Conservation (phyloP, 2,329 filamentous ascomycete species). For the Fusarium sp. region DNA sequence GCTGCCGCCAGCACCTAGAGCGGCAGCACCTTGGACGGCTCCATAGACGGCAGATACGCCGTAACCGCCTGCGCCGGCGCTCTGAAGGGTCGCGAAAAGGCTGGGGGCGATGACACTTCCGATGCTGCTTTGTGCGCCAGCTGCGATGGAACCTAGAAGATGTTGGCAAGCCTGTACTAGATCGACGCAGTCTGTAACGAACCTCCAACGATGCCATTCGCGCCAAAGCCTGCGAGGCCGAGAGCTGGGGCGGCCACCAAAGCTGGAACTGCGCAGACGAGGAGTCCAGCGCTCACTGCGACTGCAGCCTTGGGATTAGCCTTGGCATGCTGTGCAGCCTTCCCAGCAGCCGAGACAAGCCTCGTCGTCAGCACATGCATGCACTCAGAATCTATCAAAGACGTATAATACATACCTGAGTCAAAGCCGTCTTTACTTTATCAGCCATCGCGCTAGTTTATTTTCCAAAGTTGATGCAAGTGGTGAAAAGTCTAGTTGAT, state of each 20-base stretch:
- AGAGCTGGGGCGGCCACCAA: conserved; percentile 21
- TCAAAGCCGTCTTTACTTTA: not conserved
- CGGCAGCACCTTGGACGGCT: conserved; percentile 13
- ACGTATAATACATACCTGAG: not conserved
- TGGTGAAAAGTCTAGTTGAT: not conserved
- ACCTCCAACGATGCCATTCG: conserved; percentile 32
- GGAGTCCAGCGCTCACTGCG: conserved; percentile 7
- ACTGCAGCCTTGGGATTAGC: not conserved
- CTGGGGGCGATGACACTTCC: conserved; percentile 41
- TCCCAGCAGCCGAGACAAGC: not conserved
- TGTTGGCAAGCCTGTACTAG: not conserved
- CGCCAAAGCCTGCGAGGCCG: conserved; percentile 25
- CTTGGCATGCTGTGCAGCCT: not conserved
- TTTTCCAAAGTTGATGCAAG: not conserved
- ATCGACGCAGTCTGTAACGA: not conserved
- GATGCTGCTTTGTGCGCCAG: conserved; percentile 39
- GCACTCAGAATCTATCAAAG: not conserved
- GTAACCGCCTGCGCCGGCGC: conserved; percentile 45
- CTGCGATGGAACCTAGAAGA: conserved; percentile 38
- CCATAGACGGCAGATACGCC: conserved; percentile 35
- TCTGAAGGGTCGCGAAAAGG: conserved; percentile 46
- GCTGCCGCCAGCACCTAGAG: not conserved
- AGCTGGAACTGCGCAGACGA: conserved; percentile 18
- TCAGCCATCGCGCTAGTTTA: not conserved
- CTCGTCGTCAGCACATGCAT: not conserved